Evolutionary conservation across 768 basidiomycete genomes (phyloP), one percentile per base, ranked within the genome.

Genomic region (Vararia minispora): DNA sequence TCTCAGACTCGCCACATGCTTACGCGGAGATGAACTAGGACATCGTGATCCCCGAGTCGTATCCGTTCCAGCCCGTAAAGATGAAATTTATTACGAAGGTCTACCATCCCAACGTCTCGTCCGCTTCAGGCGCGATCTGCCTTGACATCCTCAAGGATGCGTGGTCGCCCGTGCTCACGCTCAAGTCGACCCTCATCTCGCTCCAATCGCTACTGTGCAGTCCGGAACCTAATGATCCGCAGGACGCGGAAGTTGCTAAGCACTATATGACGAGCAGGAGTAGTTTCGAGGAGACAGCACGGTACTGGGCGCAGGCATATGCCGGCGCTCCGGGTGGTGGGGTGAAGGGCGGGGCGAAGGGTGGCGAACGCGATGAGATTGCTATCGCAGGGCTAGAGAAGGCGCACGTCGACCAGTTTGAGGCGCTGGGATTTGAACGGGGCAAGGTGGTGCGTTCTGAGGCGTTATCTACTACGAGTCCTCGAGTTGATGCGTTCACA

Each of bases 1-100:
- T 38, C 36, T 17, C 24, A 4, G 24, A 27, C 35, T 27, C 28
- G 8, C 7, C 40, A 16, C 28, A 26, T 43, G 28, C 46, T 38
- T 48, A 11, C n/a, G 25, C 17, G 24, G 51, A n/a, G n/a, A n/a
- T n/a, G n/a, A n/a, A n/a, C n/a, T n/a, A 89, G 87, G 91, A 97
- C 54, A 97, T 97, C 48, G 69, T 81, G 14, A 88, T 97, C 50
- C 91, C 91, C 6, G 87, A 90, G 30, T 76, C 86, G 34, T 89
- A 89, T 55, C 87, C 85, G 13, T 88, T 90, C 58, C 84, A 90
- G 55, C 90, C 94, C 0, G 82, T 92, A 38, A 95, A 97, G 71
- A 95, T 97, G 89, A 92, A 91, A 58, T 97, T 98, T 62, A 78
- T 94, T 44, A 98, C 92, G 26, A 90, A 90, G 58, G 83, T 94